Evolutionary conservation across 257 asterid species (phyloP), one percentile per base, ranked within the genome.

Genomic region (Paraleonurus japonicus): DNA sequence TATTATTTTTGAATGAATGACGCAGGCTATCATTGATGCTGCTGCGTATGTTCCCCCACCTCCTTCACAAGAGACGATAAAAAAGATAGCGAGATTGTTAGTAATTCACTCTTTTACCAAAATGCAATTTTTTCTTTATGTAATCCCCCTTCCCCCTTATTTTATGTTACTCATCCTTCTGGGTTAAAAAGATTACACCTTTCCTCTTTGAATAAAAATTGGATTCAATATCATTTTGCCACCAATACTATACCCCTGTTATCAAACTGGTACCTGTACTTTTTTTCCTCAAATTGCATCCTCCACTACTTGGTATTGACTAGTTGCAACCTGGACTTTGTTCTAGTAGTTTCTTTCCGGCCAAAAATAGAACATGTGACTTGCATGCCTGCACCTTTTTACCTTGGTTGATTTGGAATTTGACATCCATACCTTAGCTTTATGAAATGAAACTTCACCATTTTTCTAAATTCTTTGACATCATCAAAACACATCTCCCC

Each of bases 11-110:
- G 13, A 55, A 72, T 68, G 78, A 26, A 69, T 66, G 78, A 59
- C 70, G 67, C 88, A 92, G 98, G 95, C 82, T 27, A 92, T 92
- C 72, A 88, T 92, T 54, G 97, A 92, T 70, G 92, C 87, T 74
- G 98, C 98, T 65, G 86, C 96, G 1, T 92, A 90, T 67, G 96
- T 92, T 13, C 96, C 98, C 8, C 97, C 96, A 13, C 91, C 96
- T 78, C 98, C 97, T 69, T 85, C 98, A 37, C 80, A 86, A 80
- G 97, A 88, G 82, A 86, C 90, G 1, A 82, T 85, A 57, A 90
- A 84, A 79, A 88, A 78, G 86, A 90, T 92, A 47, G 77, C 66
- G 10, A 85, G 87, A 75, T 57, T 92, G 98, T 92, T 82, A 88
- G 97, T 24, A 58, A 32, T 30, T 78, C 61, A 47, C 66, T 71